Conservation (phyloP, 2,329 filamentous ascomycete species). For the Paraphaeosphaeria minitans region DNA sequence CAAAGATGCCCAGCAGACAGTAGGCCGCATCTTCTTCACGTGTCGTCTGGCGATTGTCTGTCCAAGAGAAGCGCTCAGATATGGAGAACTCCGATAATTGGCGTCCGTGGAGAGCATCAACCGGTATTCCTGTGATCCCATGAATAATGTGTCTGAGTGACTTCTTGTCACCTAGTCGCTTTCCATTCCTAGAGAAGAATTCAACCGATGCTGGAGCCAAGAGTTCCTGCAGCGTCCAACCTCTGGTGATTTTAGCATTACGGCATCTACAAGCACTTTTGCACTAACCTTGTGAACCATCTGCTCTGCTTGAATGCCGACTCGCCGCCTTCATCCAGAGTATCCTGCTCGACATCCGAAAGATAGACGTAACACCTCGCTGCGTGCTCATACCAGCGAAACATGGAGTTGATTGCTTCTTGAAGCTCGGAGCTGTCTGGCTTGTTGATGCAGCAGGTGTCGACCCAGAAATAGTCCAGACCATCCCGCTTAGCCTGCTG, state of each 20-base stretch:
- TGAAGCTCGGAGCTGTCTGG: constrained; percentile 3
- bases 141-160: constrained; percentile 2
- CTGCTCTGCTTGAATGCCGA: constrained; percentile 7
- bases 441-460: constrained; percentile 9
- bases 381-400: constrained; percentile 5
- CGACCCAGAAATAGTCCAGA: constrained; percentile 5
- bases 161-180: constrained; percentile 6
- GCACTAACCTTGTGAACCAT: background rate
- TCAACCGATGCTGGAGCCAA: constrained; percentile 12
- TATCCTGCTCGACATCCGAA: constrained; percentile 3
- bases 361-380: constrained; percentile 5
- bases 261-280: too few relatives aligned
- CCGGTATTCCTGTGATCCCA: constrained; percentile 7
- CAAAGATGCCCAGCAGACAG: constrained; percentile 17
- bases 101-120: constrained; percentile 7
- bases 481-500: constrained; percentile 2
- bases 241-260: background rate
- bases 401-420: constrained; percentile 10
- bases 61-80: constrained; percentile 14
- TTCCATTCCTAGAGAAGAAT: constrained; percentile 14
- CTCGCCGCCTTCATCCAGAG: background rate
- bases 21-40: constrained; percentile 15
- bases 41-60: constrained; percentile 11
- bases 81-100: constrained; percentile 9
- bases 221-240: constrained; percentile 11